phyloP scores from a whole-genome alignment of 768 basidiomycete genomes.

The Stropharia rugosoannulata region DNA sequence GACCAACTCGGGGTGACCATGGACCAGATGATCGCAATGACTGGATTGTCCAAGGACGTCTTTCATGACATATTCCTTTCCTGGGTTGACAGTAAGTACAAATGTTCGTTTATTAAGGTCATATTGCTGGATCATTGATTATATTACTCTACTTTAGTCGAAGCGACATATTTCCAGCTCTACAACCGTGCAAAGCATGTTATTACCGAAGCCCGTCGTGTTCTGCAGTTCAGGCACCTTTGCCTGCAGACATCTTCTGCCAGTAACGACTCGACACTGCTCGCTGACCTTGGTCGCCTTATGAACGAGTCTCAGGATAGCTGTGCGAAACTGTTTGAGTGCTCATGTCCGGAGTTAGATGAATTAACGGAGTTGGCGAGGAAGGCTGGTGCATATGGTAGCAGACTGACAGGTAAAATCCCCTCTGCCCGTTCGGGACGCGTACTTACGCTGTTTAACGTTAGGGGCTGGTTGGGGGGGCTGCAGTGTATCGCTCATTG shows the following conservation, averaged over 20 bases:
- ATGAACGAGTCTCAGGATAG: slow-evolving; percentile 81
- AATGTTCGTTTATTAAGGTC: not conserved
- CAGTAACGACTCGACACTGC: slow-evolving; percentile 7
- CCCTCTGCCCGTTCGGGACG: not conserved
- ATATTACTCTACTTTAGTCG: slow-evolving; percentile 43
- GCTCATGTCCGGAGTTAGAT: slow-evolving; percentile 80
- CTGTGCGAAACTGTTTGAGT: slow-evolving; percentile 70
- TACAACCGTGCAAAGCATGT: slow-evolving; percentile 85
- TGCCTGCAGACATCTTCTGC: slow-evolving; percentile 47
- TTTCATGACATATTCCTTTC: slow-evolving; percentile 73
- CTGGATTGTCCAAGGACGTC: slow-evolving; percentile 49
- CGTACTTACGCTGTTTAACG: not conserved
- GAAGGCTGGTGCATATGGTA: slow-evolving; percentile 75
- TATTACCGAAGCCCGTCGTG: slow-evolving; percentile 76
- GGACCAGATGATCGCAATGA: slow-evolving; percentile 71
- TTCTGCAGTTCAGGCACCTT: slow-evolving; percentile 71
- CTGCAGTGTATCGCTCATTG: slow-evolving; percentile 81
- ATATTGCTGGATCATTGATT: not conserved
- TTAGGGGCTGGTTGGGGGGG: slow-evolving; percentile 91
- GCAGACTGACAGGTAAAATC: slow-evolving; percentile 73
- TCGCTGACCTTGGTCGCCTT: slow-evolving; percentile 52
- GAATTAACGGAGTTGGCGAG: slow-evolving; percentile 62
- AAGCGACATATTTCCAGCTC: slow-evolving; percentile 78
- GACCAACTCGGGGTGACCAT: slow-evolving; percentile 64
- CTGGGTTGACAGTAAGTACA: slow-evolving; percentile 71